Evolutionary conservation across 345 rosid genomes (phyloP), one percentile per base, ranked within the genome.

Genomic region (Durio zibethinus): DNA sequence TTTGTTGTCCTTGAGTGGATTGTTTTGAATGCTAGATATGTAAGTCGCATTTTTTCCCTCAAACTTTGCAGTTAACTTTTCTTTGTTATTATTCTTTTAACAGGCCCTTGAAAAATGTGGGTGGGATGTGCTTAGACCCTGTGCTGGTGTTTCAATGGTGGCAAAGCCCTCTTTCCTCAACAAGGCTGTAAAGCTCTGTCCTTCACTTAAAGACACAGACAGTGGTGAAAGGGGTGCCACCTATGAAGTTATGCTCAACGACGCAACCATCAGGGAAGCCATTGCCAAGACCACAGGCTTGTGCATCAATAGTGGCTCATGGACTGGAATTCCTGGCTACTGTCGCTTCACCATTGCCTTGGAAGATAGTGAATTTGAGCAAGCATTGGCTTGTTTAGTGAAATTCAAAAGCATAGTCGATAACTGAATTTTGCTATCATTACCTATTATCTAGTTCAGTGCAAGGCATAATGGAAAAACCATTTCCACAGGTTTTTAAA

Each of bases 281-380:
- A 84, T 95, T 66, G 87, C 84, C 62, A 86, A 78, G 74, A 82
- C 88, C 11, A 91, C 94, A 0, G 99, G 98, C 43, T 84, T 95
- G 72, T 95, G 98, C 73, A 88, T 95, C 80, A 95, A 93, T 84
- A 84, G 98, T 15, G 87, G 96, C 54, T 78, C 80, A 0, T 95
- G 99, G 98, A 91, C 97, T 0, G 98, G 99, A 73, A 86, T 93
- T 27, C 97, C 93, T 0, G 96, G 94, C 69, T 95, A 93, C 82
- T 93, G 99, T 84, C 96, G 99, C 83, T 93, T 95, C 84, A 80
- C 93, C 0, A 40, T 89, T 64, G 99, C 96, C 27, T 74, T 89
- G 83, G 95, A 89, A 79, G 96, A 88, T 23, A 76, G 78, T 20
- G 91, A 91, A 70, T 93, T 95, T 56, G 92, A 91, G 77, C 88